Evolutionary conservation across 345 rosid genomes (phyloP).

Genomic region (Lumnitzera racemosa): DNA sequence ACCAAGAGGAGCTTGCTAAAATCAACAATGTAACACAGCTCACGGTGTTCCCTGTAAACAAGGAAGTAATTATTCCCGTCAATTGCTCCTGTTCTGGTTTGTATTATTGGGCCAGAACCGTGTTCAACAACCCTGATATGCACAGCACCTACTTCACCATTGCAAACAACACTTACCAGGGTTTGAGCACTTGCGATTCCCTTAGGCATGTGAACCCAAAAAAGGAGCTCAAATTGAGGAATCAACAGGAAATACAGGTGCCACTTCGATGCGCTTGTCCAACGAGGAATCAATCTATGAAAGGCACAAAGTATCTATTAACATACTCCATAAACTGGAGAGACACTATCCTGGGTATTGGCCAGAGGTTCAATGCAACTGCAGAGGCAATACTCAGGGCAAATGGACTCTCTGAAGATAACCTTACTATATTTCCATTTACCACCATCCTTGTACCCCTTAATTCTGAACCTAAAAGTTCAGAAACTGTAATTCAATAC

Average conservation of each 20-base stretch:
- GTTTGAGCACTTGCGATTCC: slow-evolving; percentile 27
- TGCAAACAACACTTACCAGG: slow-evolving; percentile 22
- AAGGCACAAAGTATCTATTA: slow-evolving; percentile 32
- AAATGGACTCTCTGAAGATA: slow-evolving; percentile 23
- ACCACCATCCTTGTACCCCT: slow-evolving; percentile 47
- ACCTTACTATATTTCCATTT: slow-evolving; percentile 18
- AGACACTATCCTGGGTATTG: slow-evolving; percentile 20
- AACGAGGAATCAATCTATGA: slow-evolving; percentile 23
- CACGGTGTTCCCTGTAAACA: slow-evolving; percentile 16
- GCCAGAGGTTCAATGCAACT: slow-evolving; percentile 30
- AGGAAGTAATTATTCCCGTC: slow-evolving; percentile 39
- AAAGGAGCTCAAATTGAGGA: slow-evolving; percentile 7
- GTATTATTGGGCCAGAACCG: slow-evolving; percentile 28
- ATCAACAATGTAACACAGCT: slow-evolving; percentile 29
- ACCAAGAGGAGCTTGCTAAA: slow-evolving; percentile 16
- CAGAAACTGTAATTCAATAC: slow-evolving; percentile 19
- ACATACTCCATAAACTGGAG: slow-evolving; percentile 25
- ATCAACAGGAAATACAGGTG: slow-evolving; percentile 15
- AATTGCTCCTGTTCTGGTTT: slow-evolving; percentile 27
- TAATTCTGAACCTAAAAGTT: slow-evolving; percentile 25
- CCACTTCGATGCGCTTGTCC: slow-evolving; percentile 51
- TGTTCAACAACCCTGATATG: slow-evolving; percentile 2
- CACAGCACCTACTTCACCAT: slow-evolving; percentile 13
- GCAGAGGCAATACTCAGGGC: slow-evolving; percentile 19
- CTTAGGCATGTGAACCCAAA: slow-evolving; percentile 18